phyloP scores from a whole-genome alignment of 2,329 filamentous ascomycete genomes.

The Dothideomycetes sp. region DNA sequence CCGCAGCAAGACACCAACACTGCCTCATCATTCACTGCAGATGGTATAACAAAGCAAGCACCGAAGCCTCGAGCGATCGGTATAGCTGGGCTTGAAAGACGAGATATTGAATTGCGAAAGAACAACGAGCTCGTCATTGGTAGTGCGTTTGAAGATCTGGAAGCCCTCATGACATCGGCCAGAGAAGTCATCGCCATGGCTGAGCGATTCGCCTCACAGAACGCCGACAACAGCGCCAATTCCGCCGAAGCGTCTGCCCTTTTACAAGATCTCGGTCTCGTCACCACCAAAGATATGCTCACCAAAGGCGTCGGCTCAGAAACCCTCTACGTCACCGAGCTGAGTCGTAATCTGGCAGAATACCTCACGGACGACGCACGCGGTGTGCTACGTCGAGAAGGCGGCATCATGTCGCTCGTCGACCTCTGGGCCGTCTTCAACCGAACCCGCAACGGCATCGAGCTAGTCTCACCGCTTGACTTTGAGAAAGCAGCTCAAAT shows the following conservation, averaged over 20 bases:
- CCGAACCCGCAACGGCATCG: conserved; percentile 80
- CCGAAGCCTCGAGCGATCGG: conserved; percentile 47
- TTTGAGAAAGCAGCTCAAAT: conserved; percentile 81
- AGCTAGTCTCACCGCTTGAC: conserved; percentile 82
- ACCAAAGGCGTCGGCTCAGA: conserved; percentile 59
- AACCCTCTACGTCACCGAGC: conserved; percentile 78
- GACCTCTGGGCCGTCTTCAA: conserved; percentile 96
- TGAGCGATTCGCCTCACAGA: conserved; percentile 69
- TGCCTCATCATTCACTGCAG: conserved; percentile 18
- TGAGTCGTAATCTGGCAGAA: conserved; percentile 75
- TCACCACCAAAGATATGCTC: conserved; percentile 94
- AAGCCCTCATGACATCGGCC: conserved; percentile 92
- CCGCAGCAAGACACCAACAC: conserved; percentile 13
- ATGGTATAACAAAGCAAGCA: conserved; percentile 11
- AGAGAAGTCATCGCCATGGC: conserved; percentile 93
- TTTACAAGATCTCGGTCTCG: conserved; percentile 70
- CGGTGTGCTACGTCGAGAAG: conserved; percentile 66
- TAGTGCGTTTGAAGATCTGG: conserved; percentile 87
- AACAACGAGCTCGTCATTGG: conserved; percentile 92
- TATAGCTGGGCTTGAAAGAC: conserved; percentile 83
- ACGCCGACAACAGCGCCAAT: conserved; percentile 40
- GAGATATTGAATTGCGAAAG: conserved; percentile 71
- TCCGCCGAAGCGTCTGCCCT: conserved; percentile 60
- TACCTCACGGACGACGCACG: conserved; percentile 78
- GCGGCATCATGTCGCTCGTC: conserved; percentile 80